Base-by-base conservation (phyloP, 2,329 filamentous ascomycete species). In the Juglanconis juglandina region DNA sequence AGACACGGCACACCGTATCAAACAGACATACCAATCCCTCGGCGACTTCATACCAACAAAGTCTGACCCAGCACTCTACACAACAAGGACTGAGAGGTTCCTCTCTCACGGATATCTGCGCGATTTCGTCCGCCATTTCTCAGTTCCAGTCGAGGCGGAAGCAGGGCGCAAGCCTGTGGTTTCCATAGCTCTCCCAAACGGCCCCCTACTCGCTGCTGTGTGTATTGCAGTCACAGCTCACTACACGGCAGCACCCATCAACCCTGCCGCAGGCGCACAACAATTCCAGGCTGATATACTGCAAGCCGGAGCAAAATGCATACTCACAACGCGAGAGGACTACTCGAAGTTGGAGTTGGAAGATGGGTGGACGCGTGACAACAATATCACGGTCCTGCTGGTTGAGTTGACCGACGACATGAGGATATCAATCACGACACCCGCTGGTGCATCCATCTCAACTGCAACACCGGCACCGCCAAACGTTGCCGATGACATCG, bases 401-500 rank as follows among this genome's bases (percentile, higher is more conserved):
- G 51, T 58, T 2, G 50, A 63, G 9, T 10, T 61, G 41, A 44
- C 50, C 7, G 30, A 53, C 4, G 58, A 61, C 11, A 63, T 61
- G 61, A 63, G 17, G 14, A 63, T 63, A 32, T 32, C 24, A 17
- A 42, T 63, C 32, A 55, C 54, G 0, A 17, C 47, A 7, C 34
- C 41, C 10, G 44, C 59, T 34, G 61, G 61, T 9, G 39, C 9
- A 4, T 17, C 32, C 4, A 17, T 58, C 2, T 17, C 35, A 5
- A 11, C 46, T 32, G 33, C 47, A 9, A n/a, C 17, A 4, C 7
- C 58, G 6, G 46, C 51, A n/a, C 4, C 51, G n/a, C 54, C 58
- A 5, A 63, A 63, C 14, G 17, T 34, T 5, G 84, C 88, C n/a
- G 88, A 93, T 63, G 91, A 96, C 77, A 81, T 91, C 30, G 76